Conservation (phyloP, 2,329 filamentous ascomycete species). For the Verruconis gallopava region DNA sequence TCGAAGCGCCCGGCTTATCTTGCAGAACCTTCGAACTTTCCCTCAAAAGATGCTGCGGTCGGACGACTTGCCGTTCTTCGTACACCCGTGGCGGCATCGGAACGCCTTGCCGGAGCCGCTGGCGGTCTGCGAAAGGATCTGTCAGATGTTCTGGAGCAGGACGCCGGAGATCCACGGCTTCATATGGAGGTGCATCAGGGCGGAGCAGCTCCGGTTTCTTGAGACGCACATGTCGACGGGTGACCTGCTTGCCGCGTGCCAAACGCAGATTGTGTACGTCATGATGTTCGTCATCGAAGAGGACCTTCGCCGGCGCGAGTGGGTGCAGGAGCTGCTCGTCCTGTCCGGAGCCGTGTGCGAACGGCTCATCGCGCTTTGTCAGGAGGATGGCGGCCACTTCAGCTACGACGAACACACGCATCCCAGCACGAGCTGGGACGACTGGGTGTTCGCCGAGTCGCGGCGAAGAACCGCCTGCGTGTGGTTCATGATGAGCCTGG, state of each 20-base stretch:
- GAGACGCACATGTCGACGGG: background rate
- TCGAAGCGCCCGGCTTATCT: background rate
- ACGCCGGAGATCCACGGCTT: background rate
- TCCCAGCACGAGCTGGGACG: too few species aligned
- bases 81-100: background rate
- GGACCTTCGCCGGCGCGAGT: background rate
- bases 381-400: too few species aligned
- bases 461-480: too few species aligned
- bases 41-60: background rate
- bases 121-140: background rate
- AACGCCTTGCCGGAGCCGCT: background rate
- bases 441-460: too few species aligned
- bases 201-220: background rate
- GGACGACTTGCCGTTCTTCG: background rate
- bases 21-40: background rate
- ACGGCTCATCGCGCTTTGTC: too few species aligned
- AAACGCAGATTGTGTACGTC: background rate
- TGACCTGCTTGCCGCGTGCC: background rate
- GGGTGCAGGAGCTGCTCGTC: background rate
- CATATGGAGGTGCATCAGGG: background rate
- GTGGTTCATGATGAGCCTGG: too few species aligned
- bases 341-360: too few species aligned
- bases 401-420: too few species aligned
- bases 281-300: background rate
- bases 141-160: background rate